A percentile compares a stretch with the other conserved stretches of the same genome.
These are phyloP conservation scores for Debaryomyces robertsiae DNA, from an alignment of 1,139 yeast species.

Conservation along the genomic window DNA sequence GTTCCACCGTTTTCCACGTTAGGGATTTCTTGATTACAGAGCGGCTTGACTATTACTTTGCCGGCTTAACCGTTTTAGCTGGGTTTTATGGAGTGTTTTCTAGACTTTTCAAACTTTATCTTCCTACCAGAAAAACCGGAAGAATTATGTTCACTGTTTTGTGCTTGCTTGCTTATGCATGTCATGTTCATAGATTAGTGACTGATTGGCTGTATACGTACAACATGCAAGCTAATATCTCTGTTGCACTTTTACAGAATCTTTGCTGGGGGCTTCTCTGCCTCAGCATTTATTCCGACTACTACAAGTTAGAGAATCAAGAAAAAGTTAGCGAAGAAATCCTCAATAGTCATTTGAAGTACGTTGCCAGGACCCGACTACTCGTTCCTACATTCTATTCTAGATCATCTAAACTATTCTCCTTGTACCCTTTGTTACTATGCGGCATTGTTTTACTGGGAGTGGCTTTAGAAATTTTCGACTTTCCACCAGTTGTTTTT, in stretches of 20 bases:
- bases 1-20: slow-evolving; percentile 83
- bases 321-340: slow-evolving; percentile 9
- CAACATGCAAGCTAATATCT: slow-evolving; percentile 88
- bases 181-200: slow-evolving; percentile 69
- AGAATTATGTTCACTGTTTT: slow-evolving; percentile 37
- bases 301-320: slow-evolving; percentile 25
- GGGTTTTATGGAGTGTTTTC: slow-evolving; percentile 72
- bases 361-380: slow-evolving; percentile 25
- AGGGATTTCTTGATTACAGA: slow-evolving; percentile 82
- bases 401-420: slow-evolving; percentile 41
- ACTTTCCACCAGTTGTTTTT: slow-evolving; percentile 69
- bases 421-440: slow-evolving; percentile 45
- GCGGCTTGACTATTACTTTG: slow-evolving; percentile 86
- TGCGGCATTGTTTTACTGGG: slow-evolving; percentile 63
- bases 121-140: slow-evolving; percentile 28
- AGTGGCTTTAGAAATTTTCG: slow-evolving; percentile 86
- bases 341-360: slow-evolving; percentile 29
- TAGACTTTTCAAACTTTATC: slow-evolving; percentile 60
- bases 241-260: slow-evolving; percentile 77
- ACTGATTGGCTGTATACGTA: slow-evolving; percentile 88
- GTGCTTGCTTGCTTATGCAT: slow-evolving; percentile 53
- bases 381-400: slow-evolving; percentile 38
- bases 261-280: slow-evolving; percentile 37
- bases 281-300: slow-evolving; percentile 35
- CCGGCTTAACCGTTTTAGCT: slow-evolving; percentile 81